Evolutionary conservation across 2,329 filamentous ascomycete genomes (phyloP).

Genomic region (Cladophialophora exuberans): DNA sequence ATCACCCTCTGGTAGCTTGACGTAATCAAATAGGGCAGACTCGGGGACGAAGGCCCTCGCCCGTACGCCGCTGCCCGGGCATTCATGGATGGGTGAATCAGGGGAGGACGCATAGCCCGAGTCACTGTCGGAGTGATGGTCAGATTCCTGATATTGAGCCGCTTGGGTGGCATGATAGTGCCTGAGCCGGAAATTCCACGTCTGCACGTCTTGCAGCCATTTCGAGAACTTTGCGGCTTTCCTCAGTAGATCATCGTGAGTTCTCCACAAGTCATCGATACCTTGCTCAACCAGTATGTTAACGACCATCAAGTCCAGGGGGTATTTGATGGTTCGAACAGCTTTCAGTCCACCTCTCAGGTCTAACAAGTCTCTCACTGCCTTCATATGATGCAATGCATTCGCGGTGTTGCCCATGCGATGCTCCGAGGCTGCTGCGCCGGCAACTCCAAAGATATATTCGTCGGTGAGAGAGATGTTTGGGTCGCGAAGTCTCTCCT

Average conservation of each 20-base stretch:
- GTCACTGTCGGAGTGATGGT: neutral
- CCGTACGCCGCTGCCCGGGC: neutral
- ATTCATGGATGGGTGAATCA: neutral
- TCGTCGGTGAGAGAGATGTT: constrained; percentile 4
- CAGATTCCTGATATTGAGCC: neutral
- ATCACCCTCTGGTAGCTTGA: neutral
- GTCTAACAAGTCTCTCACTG: constrained; percentile 5
- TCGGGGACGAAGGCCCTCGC: constrained; percentile 2
- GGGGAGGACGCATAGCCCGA: neutral
- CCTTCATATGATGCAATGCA: constrained; percentile 8
- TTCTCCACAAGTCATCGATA: constrained; percentile 3
- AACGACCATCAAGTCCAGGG: constrained; percentile 12
- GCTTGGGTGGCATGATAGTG: neutral
- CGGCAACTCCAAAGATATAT: constrained; percentile 2
- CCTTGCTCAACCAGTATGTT: constrained; percentile 13
- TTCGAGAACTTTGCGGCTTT: neutral
- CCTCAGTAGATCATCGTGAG: neutral
- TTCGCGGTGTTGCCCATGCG: constrained; percentile 6
- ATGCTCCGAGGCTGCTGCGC: constrained; percentile 8
- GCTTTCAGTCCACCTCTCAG: neutral
- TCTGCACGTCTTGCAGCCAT: constrained; percentile 1
- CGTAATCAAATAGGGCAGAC: constrained; percentile 9
- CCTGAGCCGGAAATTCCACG: constrained; percentile 1
- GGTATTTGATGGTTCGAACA: constrained; percentile 6
- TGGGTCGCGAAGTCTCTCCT: neutral